Evolutionary conservation across 208 protist species (phyloP), one percentile per base, ranked within the genome.

Genomic region (Herpetomonas muscarum): DNA sequence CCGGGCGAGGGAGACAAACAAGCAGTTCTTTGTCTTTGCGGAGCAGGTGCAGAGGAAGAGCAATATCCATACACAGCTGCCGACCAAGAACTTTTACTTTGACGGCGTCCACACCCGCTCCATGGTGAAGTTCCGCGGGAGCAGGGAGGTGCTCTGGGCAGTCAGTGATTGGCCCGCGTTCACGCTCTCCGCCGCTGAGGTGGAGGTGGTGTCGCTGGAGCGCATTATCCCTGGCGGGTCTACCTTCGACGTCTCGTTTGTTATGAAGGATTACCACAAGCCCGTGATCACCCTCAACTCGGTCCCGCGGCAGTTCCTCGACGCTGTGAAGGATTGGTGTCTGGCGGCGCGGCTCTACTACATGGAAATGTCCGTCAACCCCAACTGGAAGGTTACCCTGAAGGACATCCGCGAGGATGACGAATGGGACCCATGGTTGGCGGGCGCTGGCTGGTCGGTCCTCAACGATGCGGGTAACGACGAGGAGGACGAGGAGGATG

Each of bases 211-310:
- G 19, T 87, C 93, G 28, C 81, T 98, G n/a, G 97, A 98, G 72
- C 90, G 97, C 37, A 84, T 98, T 15, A 68, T 89, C 37, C 75
- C 87, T 0, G 76, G 70, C 39, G 84, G 69, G 29, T 92, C 82
- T 19, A 99, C 97, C 32, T 98, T 99, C 78, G 98, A 99, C 76
- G 87, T 99, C 59, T 87, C 97, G 6, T 85, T 99, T 48, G 89
- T 99, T n/a, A 89, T 95, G 54, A 99, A 99, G 70, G 96, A 98
- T 74, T 98, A 98, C 76, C 81, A 76, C 61, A 90, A 66, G 37
- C 70, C 76, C 2, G 69, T 79, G 25, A 62, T 90, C 19, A 80
- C 76, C 3, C 80, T 96, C 48, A 83, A 60, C 44, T 79, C 71
- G 2, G 87, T 92, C 24, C 73, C 78, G 10, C 61, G 64, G 21